Conservation (phyloP, 345 rosid genomes). For the Triadica sebifera region DNA sequence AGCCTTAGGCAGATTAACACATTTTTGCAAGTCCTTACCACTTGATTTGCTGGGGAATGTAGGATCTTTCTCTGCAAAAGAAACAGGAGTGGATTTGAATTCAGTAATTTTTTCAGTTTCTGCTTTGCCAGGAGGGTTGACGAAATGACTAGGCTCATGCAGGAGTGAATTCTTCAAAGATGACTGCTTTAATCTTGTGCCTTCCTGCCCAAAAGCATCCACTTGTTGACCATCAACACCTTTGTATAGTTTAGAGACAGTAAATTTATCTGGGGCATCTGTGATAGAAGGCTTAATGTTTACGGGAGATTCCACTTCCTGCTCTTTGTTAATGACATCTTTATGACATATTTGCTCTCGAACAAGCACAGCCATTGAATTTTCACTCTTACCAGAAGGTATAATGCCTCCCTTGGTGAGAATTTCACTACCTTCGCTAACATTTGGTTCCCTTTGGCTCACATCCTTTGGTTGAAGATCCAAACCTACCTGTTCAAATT, state of each 20-base stretch:
- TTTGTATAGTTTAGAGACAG: slow-evolving; percentile 28
- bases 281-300: slow-evolving; percentile 26
- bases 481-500: slow-evolving; percentile 19
- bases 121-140: slow-evolving; percentile 20
- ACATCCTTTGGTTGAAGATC: slow-evolving; percentile 24
- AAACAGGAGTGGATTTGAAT: slow-evolving; percentile 31
- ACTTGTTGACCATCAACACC: slow-evolving; percentile 35
- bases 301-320: slow-evolving; percentile 22
- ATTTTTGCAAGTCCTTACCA: slow-evolving; percentile 26
- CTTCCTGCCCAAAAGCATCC: slow-evolving; percentile 31
- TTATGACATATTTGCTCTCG: slow-evolving; percentile 24
- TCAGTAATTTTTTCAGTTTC: slow-evolving; percentile 40
- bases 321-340: slow-evolving; percentile 14
- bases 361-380: slow-evolving; percentile 25
- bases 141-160: slow-evolving; percentile 27
- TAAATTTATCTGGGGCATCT: slow-evolving; percentile 31
- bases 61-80: slow-evolving; percentile 35
- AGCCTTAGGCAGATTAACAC: slow-evolving; percentile 35
- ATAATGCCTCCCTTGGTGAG: slow-evolving; percentile 30
- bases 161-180: slow-evolving; percentile 27
- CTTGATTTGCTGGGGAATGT: slow-evolving; percentile 29
- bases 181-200: slow-evolving; percentile 39
- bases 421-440: slow-evolving; percentile 20
- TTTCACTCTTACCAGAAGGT: slow-evolving; percentile 27
- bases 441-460: slow-evolving; percentile 21